Evolutionary conservation across 345 rosid genomes (phyloP).

Genomic region (Eucalyptus urophylla): DNA sequence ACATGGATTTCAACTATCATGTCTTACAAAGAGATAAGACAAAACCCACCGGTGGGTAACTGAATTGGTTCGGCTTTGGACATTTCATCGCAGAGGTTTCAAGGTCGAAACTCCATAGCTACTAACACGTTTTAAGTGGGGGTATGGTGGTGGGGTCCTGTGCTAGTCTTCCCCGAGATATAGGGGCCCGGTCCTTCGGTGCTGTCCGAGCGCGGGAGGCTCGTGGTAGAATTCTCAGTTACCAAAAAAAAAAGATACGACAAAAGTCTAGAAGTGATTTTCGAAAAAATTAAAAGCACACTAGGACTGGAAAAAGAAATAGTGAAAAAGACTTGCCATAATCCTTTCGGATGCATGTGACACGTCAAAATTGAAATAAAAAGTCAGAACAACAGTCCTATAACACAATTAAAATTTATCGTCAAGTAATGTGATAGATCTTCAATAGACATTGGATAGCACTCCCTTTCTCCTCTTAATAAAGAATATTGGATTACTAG

Average conservation of each 20-base stretch:
- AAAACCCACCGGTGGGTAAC: accelerated
- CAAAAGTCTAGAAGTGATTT: too few relatives aligned
- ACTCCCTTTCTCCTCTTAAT: neutral
- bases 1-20: accelerated
- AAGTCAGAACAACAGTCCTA: neutral
- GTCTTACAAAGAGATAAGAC: too few relatives aligned
- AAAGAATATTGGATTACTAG: neutral
- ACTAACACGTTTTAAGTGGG: accelerated
- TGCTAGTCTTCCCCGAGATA: accelerated
- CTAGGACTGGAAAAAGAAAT: neutral
- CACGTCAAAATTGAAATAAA: neutral
- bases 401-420: neutral
- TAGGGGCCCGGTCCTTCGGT: accelerated
- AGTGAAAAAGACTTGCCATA: neutral
- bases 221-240: too few relatives aligned
- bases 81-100: accelerated
- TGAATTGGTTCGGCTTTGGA: accelerated
- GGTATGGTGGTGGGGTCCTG: accelerated
- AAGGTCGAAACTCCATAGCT: accelerated
- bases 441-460: neutral
- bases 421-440: neutral
- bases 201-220: accelerated
- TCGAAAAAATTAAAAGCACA: neutral
- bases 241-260: too few relatives aligned
- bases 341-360: neutral